Evolutionary conservation across 345 rosid species (phyloP), one percentile per base, ranked within the genome.

Genomic region (Lepidium aucheri): DNA sequence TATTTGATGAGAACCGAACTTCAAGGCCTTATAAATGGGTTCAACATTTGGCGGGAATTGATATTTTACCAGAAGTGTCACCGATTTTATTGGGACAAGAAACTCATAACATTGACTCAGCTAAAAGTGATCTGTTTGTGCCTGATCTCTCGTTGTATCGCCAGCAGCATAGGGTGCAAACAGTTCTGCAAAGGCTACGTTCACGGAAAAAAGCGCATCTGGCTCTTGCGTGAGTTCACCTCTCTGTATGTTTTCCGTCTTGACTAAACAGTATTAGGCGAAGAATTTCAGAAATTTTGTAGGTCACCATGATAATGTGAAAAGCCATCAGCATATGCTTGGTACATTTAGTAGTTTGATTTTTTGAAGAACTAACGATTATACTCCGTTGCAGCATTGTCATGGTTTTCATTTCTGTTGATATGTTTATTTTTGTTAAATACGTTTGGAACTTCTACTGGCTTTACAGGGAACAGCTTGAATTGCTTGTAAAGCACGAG

Each of bases 31-130:
- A 83, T 63, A 90, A 86, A 68, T 88, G 97, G 99, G 96, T 85
- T 32, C 97, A 88, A 61, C 97, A 88, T 84, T 80, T 94, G 80
- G 96, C 93, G 0, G 99, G 95, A 69, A 86, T 94, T 62, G 97
- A 85, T 83, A 82, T 94, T 82, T 84, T 90, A 66, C 97, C 96
- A 2, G 96, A 94, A 77, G 84, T 84, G 62, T 73, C 92, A 17
- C 97, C 94, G 18, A 62, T 82, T 81, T 79, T 89, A 50, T 53
- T 65, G 49, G 76, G 69, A 63, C 81, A 60, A 52, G 91, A 87
- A 69, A 68, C 78, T 63, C 52, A 73, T 56, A 70, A 66, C 58
- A 44, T 30, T 74, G 99, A 88, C 58, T 56, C 80, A 14, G 60
- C 67, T 60, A 84, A 81, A 80, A 72, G 49, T 43, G 91, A 83